Evolutionary conservation across 1,139 yeast species (phyloP).

Genomic region (Yamadazyma pseudoaaseri): DNA sequence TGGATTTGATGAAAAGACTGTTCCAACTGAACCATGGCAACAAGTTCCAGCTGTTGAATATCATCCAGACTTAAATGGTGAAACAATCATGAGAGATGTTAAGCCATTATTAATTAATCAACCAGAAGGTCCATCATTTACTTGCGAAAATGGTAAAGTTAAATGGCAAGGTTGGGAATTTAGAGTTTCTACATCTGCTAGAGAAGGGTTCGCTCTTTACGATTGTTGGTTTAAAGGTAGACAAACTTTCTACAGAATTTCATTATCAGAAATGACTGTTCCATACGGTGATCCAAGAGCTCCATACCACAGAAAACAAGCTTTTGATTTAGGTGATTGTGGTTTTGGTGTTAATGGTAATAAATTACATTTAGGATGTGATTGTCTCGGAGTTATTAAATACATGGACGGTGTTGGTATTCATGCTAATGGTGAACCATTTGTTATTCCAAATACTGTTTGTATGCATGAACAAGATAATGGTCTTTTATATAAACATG

Average conservation of each 20-base stretch:
- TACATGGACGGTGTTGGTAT: slow-evolving; percentile 69
- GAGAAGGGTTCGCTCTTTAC: slow-evolving; percentile 84
- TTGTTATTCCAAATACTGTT: slow-evolving; percentile 66
- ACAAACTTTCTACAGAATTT: slow-evolving; percentile 72
- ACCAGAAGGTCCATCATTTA: slow-evolving; percentile 85
- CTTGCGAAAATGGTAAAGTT: slow-evolving; percentile 61
- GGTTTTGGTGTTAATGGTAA: slow-evolving; percentile 85
- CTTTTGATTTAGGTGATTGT: slow-evolving; percentile 88
- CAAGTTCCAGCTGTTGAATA: slow-evolving; percentile 64
- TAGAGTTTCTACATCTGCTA: slow-evolving; percentile 68
- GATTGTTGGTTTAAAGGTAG: slow-evolving; percentile 82
- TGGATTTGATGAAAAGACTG: slow-evolving; percentile 62
- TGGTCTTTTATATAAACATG: slow-evolving; percentile 77
- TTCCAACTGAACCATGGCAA: slow-evolving; percentile 63
- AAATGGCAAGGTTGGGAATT: slow-evolving; percentile 92
- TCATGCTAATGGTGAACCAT: slow-evolving; percentile 64
- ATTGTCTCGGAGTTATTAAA: slow-evolving; percentile 84
- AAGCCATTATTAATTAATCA: slow-evolving; percentile 76
- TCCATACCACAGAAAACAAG: slow-evolving; percentile 89
- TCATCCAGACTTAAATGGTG: slow-evolving; percentile 73
- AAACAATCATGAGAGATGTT: slow-evolving; percentile 51
- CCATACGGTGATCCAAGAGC: slow-evolving; percentile 92
- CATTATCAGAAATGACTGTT: slow-evolving; percentile 87
- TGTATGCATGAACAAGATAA: slow-evolving; percentile 90
- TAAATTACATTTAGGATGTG: slow-evolving; percentile 77